These are phyloP conservation scores for Emergomyces orientalis DNA, from an alignment of 2,329 filamentous ascomycete species.

Conservation along the genomic window DNA sequence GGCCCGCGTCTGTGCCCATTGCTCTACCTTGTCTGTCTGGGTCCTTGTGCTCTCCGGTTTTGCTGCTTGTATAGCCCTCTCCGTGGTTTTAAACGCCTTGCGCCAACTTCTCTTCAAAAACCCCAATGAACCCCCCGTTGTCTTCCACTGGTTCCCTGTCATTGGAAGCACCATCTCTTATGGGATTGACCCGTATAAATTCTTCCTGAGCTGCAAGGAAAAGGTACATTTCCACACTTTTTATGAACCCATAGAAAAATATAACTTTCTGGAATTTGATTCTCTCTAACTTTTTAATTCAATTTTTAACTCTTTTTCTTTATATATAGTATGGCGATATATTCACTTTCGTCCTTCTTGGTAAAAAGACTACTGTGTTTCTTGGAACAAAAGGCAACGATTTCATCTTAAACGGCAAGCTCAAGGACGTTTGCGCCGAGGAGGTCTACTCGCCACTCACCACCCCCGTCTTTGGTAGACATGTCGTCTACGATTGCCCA, in stretches of 20 bases:
- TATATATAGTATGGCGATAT: conserved; percentile 65
- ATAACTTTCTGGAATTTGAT: background rate
- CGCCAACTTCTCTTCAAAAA: conserved; percentile 73
- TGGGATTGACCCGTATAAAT: conserved; percentile 69
- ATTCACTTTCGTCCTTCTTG: conserved; percentile 80
- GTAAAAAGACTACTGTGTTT: conserved; percentile 81
- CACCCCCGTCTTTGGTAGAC: conserved; percentile 64
- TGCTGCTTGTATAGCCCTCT: conserved; percentile 42
- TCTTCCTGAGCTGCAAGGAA: conserved; percentile 55
- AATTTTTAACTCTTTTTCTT: too few relatives aligned
- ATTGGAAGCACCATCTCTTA: conserved; percentile 89
- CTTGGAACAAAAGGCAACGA: conserved; percentile 76
- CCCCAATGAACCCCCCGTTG: conserved; percentile 62
- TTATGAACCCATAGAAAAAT: conserved; percentile 15
- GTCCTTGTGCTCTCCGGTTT: conserved; percentile 38
- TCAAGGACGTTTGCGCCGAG: conserved; percentile 81
- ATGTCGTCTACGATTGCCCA: conserved; percentile 85
- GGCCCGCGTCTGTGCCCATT: conserved; percentile 38
- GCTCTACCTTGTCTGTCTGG: conserved; percentile 39
- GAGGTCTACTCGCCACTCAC: conserved; percentile 76
- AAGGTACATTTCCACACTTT: conserved; percentile 51
- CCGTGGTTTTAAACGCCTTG: conserved; percentile 69
- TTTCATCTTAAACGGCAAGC: conserved; percentile 84
- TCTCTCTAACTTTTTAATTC: background rate
- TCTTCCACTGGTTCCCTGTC: conserved; percentile 58